Evolutionary conservation across 2,329 filamentous ascomycete genomes (phyloP).

Genomic region (Cladosporium sp.): DNA sequence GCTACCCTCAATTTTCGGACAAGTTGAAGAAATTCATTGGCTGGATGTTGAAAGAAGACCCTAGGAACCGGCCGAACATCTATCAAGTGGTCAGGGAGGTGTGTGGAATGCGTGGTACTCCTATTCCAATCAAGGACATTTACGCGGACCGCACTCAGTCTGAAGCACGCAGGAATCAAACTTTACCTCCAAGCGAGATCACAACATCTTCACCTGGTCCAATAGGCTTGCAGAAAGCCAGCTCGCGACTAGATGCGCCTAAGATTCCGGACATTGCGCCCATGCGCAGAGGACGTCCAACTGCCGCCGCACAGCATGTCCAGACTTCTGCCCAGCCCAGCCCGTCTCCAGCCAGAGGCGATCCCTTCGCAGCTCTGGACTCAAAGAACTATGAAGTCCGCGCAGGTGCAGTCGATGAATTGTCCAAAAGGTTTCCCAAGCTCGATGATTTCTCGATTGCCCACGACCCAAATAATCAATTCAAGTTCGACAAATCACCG

Average conservation of each 20-base stretch:
- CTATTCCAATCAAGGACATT: slow-evolving; percentile 79
- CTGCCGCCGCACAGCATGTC: slow-evolving; percentile 39
- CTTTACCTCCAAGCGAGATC: slow-evolving; percentile 53
- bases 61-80: slow-evolving; percentile 78
- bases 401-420: slow-evolving; percentile 63
- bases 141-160: slow-evolving; percentile 56
- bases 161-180: slow-evolving; percentile 58
- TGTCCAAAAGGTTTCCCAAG: slow-evolving; percentile 81
- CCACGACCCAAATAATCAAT: slow-evolving; percentile 77
- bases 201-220: slow-evolving; percentile 26
- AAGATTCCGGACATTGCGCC: slow-evolving; percentile 84
- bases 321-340: slow-evolving; percentile 47
- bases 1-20: slow-evolving; percentile 84
- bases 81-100: slow-evolving; percentile 87
- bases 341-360: slow-evolving; percentile 53
- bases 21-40: slow-evolving; percentile 85
- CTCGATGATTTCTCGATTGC: slow-evolving; percentile 89
- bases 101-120: slow-evolving; percentile 79
- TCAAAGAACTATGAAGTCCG: slow-evolving; percentile 51
- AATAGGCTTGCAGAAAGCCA: slow-evolving; percentile 76
- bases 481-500: slow-evolving; percentile 58
- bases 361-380: slow-evolving; percentile 90
- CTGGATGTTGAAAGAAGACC: slow-evolving; percentile 85
- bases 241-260: slow-evolving; percentile 66
- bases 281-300: slow-evolving; percentile 83